Base-by-base conservation (phyloP, 2,329 filamentous ascomycete genomes). In the Pseudonectria buxi region DNA sequence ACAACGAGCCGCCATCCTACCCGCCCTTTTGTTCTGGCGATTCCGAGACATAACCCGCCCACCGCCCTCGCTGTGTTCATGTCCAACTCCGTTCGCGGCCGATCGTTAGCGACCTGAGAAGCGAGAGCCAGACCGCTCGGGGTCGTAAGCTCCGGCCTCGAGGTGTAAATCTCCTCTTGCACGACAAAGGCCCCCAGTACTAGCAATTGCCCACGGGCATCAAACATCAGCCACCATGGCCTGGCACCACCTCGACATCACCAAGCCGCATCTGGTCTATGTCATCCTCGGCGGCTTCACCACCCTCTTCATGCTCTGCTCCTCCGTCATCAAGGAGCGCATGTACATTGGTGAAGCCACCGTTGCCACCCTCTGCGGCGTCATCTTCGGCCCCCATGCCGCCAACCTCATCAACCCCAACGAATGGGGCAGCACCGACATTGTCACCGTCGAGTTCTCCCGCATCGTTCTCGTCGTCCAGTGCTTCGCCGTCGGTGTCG, bases 261-360 rank as follows among this genome's bases (percentile, higher is more conserved):
- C 94, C 65, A 85, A 83, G 71, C 86, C 92, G 54, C 92, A 98
- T 72, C 65, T 96, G 86, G 92, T 94, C 47, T 98, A 98, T 65
- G 87, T 96, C 65, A 95, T 98, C 65, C 72, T 98, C 37, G 92
- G 92, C 55, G 92, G 90, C 61, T 98, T 98, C 69, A 98, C 92
- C 50, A 88, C 84, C 41, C 71, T 98, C 53, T 98, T 98, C 69
- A 98, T 98, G 92, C 72, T 98, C 41, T 95, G 88, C 63, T 98
- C 92, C 41, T 87, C 94, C 36, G 81, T 96, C 57, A 94, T 98
- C 68, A 98, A 98, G 71, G 92, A 98, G 72, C 85, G 86, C 61
- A 76, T 96, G 56, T 98, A 98, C 68, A 98, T 98, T 61, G 92
- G 92, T 58, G 92, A 98, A 73, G 92, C 92, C 33, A 96, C 92